Base-by-base conservation (phyloP, 768 basidiomycete species). In the Tylopilus sp. region DNA sequence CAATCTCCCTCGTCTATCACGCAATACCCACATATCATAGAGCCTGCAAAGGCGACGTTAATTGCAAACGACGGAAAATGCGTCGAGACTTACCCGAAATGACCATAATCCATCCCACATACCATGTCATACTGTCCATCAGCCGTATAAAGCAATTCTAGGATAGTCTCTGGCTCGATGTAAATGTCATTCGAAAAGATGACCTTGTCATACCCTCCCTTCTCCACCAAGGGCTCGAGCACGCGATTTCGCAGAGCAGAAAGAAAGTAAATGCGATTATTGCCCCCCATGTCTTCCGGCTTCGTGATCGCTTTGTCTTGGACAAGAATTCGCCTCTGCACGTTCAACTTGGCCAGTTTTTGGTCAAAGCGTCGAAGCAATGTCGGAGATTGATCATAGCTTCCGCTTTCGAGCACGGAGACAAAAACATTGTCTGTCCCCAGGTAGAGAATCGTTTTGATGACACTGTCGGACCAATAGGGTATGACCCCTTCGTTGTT, bases 121-220 rank as follows among this genome's bases (percentile, higher is more conserved):
- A 64, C 75, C 66, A 76, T 70, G 52, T 77, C 76, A 46, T 71
- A 75, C 18, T 70, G 64, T 13, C 72, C 73, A 21, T 66, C 65
- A 15, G 58, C 56, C 2, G 74, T 75, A 23, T 69, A 54, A 21
- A 77, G 53, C 21, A 77, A 64, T 51, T 76, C 73, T 17, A 75
- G 50, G 6, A 76, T 54, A n/a, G 65, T 63, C 54, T 75, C 72
- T 4, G 73, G 72, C 31, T 72, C 71, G 52, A 76, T 57, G 50
- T 57, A 71, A 11, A 76, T 58, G 57, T 77, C 76, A 50, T 77
- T 77, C 0, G 71, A 68, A 59, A 75, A 76, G 0, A 78, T 40
- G 10, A 76, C 68, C 46, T 64, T 63, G 53, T 73, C 71, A 35
- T 69, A 73, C 1, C 70, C 69, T 6, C 74, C 73, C 0, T 35